These are phyloP conservation scores for Hanseniaspora thailandica DNA, from an alignment of 805 yeast genomes.

Conservation along the genomic window DNA sequence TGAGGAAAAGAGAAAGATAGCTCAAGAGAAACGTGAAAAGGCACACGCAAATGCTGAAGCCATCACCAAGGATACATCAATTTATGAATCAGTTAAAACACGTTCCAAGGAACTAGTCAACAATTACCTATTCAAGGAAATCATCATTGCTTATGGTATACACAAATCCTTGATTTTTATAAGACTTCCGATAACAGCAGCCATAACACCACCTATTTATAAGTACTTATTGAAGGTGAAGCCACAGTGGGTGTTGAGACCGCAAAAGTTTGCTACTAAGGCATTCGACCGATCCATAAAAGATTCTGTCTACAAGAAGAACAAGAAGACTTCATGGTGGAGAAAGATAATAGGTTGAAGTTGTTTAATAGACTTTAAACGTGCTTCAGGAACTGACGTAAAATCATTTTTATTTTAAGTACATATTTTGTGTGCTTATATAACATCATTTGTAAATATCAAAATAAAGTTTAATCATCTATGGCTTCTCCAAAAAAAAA, in stretches of 20 bases:
- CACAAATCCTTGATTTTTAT: constrained; percentile 79
- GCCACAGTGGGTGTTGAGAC: constrained; percentile 39
- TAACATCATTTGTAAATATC: no score
- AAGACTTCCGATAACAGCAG: constrained; percentile 82
- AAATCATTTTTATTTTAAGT: neutral
- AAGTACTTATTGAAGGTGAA: constrained; percentile 59
- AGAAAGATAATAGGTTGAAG: constrained; percentile 28
- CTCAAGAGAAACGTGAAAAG: constrained; percentile 21
- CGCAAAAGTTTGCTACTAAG: constrained; percentile 35
- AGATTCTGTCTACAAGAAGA: constrained; percentile 29
- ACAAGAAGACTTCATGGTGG: constrained; percentile 25
- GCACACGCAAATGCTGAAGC: constrained; percentile 14
- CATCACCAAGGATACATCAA: neutral
- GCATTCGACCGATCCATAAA: constrained; percentile 33
- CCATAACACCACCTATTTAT: constrained; percentile 75
- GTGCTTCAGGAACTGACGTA: no score
- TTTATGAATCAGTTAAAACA: neutral
- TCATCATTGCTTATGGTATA: constrained; percentile 81
- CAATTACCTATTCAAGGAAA: constrained; percentile 57
- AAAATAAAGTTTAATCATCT: no score
- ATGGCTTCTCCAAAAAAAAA: no score
- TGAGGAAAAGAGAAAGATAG: constrained; percentile 24
- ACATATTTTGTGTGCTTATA: no score
- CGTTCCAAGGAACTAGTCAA: neutral
- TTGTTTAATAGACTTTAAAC: no score